Evolutionary conservation across 2,329 filamentous ascomycete genomes (phyloP).

Genomic region (Cadophora sp.): DNA sequence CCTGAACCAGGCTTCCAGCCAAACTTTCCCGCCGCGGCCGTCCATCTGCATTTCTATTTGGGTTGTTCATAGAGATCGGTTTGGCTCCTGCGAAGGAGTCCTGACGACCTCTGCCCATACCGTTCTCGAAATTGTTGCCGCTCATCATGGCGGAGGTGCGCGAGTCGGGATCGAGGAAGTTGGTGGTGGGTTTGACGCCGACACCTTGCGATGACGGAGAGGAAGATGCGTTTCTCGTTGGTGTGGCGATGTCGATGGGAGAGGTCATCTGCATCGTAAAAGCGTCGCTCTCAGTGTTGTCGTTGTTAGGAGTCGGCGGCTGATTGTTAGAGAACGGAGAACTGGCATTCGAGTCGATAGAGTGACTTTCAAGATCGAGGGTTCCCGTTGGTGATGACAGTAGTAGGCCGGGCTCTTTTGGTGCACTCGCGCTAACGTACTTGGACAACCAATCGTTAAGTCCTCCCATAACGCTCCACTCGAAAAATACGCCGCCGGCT

Average conservation of each 20-base stretch:
- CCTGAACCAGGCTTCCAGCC: conserved; percentile 72
- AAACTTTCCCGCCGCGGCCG: conserved; percentile 67
- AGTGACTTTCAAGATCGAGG: neutral
- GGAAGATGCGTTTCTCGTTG: conserved; percentile 44
- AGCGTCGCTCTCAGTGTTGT: conserved; percentile 13
- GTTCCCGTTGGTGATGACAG: conserved; percentile 1
- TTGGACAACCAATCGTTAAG: conserved; percentile 16
- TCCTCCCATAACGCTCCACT: conserved; percentile 11
- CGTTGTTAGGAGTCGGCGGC: conserved; percentile 27
- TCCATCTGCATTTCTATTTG: conserved; percentile 64
- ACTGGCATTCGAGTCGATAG: conserved; percentile 19
- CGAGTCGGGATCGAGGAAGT: conserved; percentile 40
- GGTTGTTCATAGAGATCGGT: conserved; percentile 70
- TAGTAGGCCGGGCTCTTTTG: neutral
- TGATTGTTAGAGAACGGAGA: conserved; percentile 28
- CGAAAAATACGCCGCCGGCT: neutral
- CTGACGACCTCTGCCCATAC: conserved; percentile 59
- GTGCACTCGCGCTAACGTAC: conserved; percentile 4
- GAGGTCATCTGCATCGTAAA: conserved; percentile 44
- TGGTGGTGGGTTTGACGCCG: conserved; percentile 31
- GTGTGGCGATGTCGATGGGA: conserved; percentile 45
- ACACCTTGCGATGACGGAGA: conserved; percentile 48
- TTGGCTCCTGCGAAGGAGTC: conserved; percentile 71
- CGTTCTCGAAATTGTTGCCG: conserved; percentile 62
- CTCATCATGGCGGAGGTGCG: conserved; percentile 59